Percentiles rank a stretch among this genome's conserved stretches.
These are phyloP conservation scores for Thuidium tamariscinum DNA, from an alignment of 225 moss, liverwort and hornwort genomes.

Conservation along the genomic window DNA sequence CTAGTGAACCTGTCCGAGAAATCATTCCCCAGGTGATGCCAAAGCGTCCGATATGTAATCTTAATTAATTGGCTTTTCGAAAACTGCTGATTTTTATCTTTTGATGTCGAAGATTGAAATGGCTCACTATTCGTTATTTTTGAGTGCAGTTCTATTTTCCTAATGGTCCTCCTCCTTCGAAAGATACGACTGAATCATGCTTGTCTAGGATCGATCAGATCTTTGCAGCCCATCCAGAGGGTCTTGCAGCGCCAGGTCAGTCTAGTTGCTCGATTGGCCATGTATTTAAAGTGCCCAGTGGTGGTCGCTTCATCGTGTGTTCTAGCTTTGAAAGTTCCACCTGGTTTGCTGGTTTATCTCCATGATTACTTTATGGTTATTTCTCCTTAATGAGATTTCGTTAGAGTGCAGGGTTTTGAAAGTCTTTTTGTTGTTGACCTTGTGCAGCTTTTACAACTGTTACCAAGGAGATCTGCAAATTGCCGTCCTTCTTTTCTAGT, in stretches of 20 bases:
- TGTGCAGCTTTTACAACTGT: constrained; percentile 71
- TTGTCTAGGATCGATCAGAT: constrained; percentile 64
- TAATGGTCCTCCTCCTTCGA: constrained; percentile 85
- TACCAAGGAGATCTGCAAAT: constrained; percentile 86
- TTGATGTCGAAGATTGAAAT: background rate
- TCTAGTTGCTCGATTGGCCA: background rate
- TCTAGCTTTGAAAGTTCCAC: background rate
- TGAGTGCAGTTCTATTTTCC: constrained; percentile 91
- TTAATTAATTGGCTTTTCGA: background rate
- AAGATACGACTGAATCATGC: constrained; percentile 75
- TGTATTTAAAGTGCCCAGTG: background rate
- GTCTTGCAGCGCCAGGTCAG: constrained; percentile 37
- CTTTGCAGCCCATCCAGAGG: constrained; percentile 70
- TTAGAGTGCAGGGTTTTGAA: background rate
- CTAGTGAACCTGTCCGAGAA: constrained; percentile 82
- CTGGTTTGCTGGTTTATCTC: background rate
- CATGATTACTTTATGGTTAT: background rate
- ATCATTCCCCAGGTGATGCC: constrained; percentile 76
- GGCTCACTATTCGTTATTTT: background rate
- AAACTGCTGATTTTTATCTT: background rate
- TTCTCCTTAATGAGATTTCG: background rate
- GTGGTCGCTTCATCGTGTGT: background rate
- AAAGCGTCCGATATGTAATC: background rate
- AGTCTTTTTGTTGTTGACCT: background rate
- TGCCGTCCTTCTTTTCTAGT: constrained; percentile 93